Percentiles rank a stretch among this genome's conserved stretches.
phyloP scores from a whole-genome alignment of 805 yeast species.

The Hanseniaspora vineae region DNA sequence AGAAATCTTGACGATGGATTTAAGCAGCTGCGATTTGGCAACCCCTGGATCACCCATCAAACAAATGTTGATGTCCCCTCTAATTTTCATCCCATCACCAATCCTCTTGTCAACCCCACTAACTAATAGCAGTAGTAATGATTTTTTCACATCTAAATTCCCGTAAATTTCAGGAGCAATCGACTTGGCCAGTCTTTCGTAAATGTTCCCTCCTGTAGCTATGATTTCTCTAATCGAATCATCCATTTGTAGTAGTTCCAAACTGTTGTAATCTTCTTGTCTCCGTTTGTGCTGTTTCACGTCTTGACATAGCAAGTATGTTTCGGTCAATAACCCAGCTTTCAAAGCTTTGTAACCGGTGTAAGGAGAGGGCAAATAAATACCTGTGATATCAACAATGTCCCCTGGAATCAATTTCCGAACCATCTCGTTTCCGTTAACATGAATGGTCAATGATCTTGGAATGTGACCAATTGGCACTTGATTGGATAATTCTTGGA shows the following conservation, averaged over 20 bases:
- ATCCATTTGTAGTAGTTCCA: conserved; percentile 36
- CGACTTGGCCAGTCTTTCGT: conserved; percentile 68
- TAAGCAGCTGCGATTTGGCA: conserved; percentile 91
- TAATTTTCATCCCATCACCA: conserved; percentile 92
- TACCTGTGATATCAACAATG: conserved; percentile 83
- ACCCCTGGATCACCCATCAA: conserved; percentile 99
- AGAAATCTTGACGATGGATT: conserved; percentile 81
- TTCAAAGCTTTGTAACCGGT: conserved; percentile 87
- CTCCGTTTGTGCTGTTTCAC: conserved; percentile 67
- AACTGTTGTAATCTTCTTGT: conserved; percentile 1
- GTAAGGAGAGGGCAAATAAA: conserved; percentile 87
- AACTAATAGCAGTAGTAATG: conserved; percentile 67
- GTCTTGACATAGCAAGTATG: conserved; percentile 79
- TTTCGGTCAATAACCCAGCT: conserved; percentile 91
- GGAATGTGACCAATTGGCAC: conserved; percentile 99
- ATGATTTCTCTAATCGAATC: conserved; percentile 43
- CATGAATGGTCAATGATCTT: conserved; percentile 68
- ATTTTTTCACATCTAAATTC: conserved; percentile 85
- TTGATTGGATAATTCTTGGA: conserved; percentile 90
- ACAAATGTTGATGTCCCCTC: conserved; percentile 94
- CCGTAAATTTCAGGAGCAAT: conserved; percentile 98
- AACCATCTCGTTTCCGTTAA: conserved; percentile 76
- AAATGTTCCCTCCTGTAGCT: conserved; percentile 45
- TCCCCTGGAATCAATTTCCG: conserved; percentile 89
- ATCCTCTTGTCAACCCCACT: conserved; percentile 94